These are phyloP conservation scores for Mortierella sp. DNA, from an alignment of 371 early-diverging fungal genomes.

Conservation along the genomic window DNA sequence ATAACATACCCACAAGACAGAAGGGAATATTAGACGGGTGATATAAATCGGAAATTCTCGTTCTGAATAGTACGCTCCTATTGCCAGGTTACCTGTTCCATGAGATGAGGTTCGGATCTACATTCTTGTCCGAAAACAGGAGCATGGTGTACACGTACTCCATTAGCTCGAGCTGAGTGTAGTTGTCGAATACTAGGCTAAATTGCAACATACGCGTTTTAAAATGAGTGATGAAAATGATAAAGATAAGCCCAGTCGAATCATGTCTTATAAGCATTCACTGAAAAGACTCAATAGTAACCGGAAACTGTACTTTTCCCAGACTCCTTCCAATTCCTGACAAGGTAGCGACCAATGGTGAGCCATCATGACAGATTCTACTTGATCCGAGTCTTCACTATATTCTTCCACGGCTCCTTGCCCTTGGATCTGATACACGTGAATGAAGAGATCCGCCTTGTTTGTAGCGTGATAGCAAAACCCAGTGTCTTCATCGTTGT, in stretches of 20 bases:
- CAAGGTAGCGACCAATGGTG: constrained; percentile 55
- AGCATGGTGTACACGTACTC: constrained; percentile 66
- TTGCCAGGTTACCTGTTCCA: constrained; percentile 54
- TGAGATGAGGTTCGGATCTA: constrained; percentile 65
- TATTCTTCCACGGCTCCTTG: constrained; percentile 54
- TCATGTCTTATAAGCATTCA: background rate
- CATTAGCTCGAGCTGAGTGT: constrained; percentile 58
- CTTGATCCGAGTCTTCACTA: constrained; percentile 17
- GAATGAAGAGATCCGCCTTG: constrained; percentile 37
- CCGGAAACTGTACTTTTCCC: constrained; percentile 68
- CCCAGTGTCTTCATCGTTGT: background rate
- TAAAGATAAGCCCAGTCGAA: background rate
- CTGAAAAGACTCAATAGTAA: background rate
- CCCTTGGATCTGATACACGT: constrained; percentile 57
- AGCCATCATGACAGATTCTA: constrained; percentile 43
- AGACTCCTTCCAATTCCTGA: constrained; percentile 60
- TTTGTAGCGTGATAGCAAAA: background rate
- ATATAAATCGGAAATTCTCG: too few species aligned
- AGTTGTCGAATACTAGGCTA: constrained; percentile 67
- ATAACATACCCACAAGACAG: background rate
- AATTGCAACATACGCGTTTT: background rate
- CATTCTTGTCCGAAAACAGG: constrained; percentile 64
- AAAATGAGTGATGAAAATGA: too few species aligned
- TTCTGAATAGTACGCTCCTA: too few species aligned
- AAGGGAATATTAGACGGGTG: background rate